Evolutionary conservation across 2,329 filamentous ascomycete genomes (phyloP).

Genomic region (Trichothecium roseum): DNA sequence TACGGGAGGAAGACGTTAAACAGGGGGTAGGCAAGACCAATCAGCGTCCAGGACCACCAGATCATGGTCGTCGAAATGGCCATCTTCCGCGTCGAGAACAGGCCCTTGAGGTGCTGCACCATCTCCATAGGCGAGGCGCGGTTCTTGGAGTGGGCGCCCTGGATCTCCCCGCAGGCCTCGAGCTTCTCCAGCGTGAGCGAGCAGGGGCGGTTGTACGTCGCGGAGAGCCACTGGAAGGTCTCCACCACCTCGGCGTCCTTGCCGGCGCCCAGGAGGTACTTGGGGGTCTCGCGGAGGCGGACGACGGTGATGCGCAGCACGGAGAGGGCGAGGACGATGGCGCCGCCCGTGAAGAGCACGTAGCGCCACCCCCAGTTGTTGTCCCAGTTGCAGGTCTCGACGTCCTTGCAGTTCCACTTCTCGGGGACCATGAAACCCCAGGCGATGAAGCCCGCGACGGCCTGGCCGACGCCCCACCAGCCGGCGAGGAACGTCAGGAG

Average conservation of each 20-base stretch:
- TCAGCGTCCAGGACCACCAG: slow-evolving; percentile 59
- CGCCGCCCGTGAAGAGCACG: slow-evolving; percentile 33
- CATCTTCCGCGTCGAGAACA: slow-evolving; percentile 53
- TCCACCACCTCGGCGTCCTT: slow-evolving; percentile 37
- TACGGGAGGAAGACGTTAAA: slow-evolving; percentile 65
- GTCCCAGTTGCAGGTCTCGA: slow-evolving; percentile 31
- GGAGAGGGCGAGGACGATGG: slow-evolving; percentile 31
- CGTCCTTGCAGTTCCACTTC: slow-evolving; percentile 27
- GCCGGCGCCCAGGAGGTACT: slow-evolving; percentile 34
- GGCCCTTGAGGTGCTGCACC: slow-evolving; percentile 47
- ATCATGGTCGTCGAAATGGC: slow-evolving; percentile 52
- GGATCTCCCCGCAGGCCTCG: slow-evolving; percentile 32
- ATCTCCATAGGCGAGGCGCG: slow-evolving; percentile 21
- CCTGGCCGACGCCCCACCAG: slow-evolving; percentile 43
- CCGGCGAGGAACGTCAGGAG: slow-evolving; percentile 32
- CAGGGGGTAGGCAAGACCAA: slow-evolving; percentile 63
- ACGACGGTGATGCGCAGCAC: slow-evolving; percentile 34
- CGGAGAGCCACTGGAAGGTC: slow-evolving; percentile 37
- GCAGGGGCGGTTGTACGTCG: slow-evolving; percentile 26
- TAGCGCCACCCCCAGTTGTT: slow-evolving; percentile 42
- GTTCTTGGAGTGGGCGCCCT: slow-evolving; percentile 21
- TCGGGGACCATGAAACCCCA: slow-evolving; percentile 39
- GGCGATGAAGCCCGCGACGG: slow-evolving; percentile 31
- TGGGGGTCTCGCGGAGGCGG: slow-evolving; percentile 36
- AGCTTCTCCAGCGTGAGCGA: slow-evolving; percentile 34